Evolutionary conservation across 106 monocot genomes (phyloP).

Genomic region (Acorus gramineus): DNA sequence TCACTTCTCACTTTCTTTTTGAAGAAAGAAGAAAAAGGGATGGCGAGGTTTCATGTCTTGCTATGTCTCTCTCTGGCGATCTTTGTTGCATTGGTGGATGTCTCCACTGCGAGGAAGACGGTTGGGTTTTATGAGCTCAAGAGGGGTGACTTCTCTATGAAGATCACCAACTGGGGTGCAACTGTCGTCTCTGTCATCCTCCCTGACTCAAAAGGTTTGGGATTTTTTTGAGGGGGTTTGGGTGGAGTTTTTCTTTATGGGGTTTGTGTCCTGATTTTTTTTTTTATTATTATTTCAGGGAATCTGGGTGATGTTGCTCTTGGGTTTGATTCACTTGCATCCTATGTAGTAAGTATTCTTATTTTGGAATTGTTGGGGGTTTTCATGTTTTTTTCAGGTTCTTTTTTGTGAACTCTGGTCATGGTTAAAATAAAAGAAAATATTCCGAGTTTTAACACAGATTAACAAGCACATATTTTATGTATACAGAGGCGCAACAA

Average conservation of each 20-base stretch:
- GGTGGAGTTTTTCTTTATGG: not conserved
- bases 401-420: no score
- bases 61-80: slow-evolving; percentile 12
- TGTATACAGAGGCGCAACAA: no score
- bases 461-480: no score
- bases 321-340: slow-evolving; percentile 41
- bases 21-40: no score
- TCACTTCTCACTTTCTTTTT: no score
- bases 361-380: not conserved
- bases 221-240: not conserved
- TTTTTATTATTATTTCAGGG: slow-evolving; percentile 30
- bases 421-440: no score
- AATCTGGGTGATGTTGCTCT: slow-evolving; percentile 67
- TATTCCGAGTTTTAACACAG: no score
- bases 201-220: slow-evolving; percentile 66
- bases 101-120: slow-evolving; percentile 21
- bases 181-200: slow-evolving; percentile 64
- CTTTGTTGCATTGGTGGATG: not conserved
- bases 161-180: slow-evolving; percentile 77
- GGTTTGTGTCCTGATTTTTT: not conserved
- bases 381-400: not conserved
- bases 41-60: not conserved
- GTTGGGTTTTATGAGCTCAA: slow-evolving; percentile 54
- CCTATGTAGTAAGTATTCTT: slow-evolving; percentile 34
- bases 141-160: slow-evolving; percentile 76